Base-by-base conservation (phyloP, 1,284 basidiomycete species). In the Ceratobasidium sp. region DNA sequence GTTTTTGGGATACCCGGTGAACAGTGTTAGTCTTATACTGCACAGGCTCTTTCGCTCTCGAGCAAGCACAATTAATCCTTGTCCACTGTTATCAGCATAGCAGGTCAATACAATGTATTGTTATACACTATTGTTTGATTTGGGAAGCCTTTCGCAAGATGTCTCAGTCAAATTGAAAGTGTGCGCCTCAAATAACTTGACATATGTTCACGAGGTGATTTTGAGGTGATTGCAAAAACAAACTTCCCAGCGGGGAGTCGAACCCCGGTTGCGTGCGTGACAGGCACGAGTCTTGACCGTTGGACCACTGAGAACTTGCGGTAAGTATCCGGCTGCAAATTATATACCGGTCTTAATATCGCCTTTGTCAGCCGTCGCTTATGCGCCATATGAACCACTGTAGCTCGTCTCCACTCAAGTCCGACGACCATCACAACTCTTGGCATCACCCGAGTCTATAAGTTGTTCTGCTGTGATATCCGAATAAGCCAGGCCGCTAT, bases 261-360 rank as follows among this genome's bases (percentile, higher is more conserved):
- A 60, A 60, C 58, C 58, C 58, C 34, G 58, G 58, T 60, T 60
- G 58, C 58, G 39, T 45, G 58, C 58, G 58, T 60, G 58, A 60
- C 58, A 60, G 58, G 58, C 58, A 45, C 39, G 58, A 60, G 58
- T 60, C 58, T 60, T 60, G 39, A 43, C 58, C 58, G 58, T 64
- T 64, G 60, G 65, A 69, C 65, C 65, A 69, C 65, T 69, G 65
- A 69, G 65, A 69, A 69, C 65, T 69, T 69, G 52, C n/a, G n/a
- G n/a, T n/a, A 34, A 26, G 30, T 32, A 39, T 39, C 36, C n/a
- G n/a, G n/a, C n/a, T n/a, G n/a, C n/a, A n/a, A n/a, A n/a, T n/a
- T n/a, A n/a, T n/a, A n/a, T n/a, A n/a, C n/a, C n/a, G n/a, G n/a
- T n/a, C n/a, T n/a, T n/a, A n/a, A 39, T 14, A 39, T 39, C 6